phyloP scores from a whole-genome alignment of 495 filamentous ascomycete species.

The Aspergillus ellipticus region DNA sequence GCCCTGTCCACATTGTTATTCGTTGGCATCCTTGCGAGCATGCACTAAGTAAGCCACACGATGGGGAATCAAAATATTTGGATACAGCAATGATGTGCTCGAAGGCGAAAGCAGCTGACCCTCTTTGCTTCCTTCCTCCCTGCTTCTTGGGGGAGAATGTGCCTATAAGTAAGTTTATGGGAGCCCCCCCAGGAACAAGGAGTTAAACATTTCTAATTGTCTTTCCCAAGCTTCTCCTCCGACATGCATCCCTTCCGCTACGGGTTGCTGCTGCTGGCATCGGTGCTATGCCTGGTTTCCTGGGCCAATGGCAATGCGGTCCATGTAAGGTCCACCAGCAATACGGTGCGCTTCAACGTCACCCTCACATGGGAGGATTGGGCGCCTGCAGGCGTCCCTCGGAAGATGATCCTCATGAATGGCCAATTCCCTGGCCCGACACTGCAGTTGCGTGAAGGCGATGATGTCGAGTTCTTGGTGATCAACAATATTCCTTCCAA shows the following conservation, averaged over 20 bases:
- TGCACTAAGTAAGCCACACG: neutral
- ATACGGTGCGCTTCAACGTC: slow-evolving; percentile 16
- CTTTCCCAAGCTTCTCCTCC: neutral
- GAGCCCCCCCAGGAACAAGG: neutral
- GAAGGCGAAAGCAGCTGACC: too few species aligned
- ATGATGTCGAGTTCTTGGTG: slow-evolving; percentile 55
- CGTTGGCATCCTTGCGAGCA: neutral
- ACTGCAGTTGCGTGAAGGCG: slow-evolving; percentile 52
- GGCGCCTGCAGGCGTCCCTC: slow-evolving; percentile 14
- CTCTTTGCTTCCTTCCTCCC: neutral
- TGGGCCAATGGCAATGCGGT: slow-evolving; percentile 2
- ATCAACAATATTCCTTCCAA: slow-evolving; percentile 48
- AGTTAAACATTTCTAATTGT: too few species aligned
- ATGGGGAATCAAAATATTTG: neutral
- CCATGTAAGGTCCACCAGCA: slow-evolving; percentile 1
- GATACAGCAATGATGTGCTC: neutral
- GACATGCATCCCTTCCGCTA: slow-evolving; percentile 5
- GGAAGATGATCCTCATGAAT: slow-evolving; percentile 52
- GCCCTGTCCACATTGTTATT: neutral
- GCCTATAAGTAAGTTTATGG: neutral
- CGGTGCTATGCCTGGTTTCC: slow-evolving; percentile 9
- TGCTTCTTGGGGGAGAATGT: neutral
- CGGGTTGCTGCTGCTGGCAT: slow-evolving; percentile 2
- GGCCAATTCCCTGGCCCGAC: slow-evolving; percentile 53
- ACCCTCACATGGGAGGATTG: slow-evolving; percentile 18